Conservation (phyloP, 129 eudicot species). For the Artemisia tridentata region DNA sequence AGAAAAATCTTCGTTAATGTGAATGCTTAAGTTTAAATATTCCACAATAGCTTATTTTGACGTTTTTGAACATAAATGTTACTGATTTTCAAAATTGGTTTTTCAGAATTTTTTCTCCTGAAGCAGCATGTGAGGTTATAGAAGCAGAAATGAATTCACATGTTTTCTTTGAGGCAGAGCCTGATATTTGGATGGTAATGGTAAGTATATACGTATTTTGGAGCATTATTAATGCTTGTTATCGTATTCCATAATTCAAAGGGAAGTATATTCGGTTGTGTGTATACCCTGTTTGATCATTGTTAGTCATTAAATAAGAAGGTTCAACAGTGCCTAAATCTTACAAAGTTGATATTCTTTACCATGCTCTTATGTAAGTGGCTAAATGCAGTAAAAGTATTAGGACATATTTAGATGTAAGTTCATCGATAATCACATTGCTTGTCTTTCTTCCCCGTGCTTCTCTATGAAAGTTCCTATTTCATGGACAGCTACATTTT, state of each 20-base stretch:
- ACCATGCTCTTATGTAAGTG: neutral
- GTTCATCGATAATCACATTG: neutral
- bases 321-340: conserved; percentile 8
- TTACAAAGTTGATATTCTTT: neutral
- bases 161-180: conserved; percentile 91
- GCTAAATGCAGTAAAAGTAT: neutral
- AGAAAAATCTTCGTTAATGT: too few species aligned
- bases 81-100: conserved; percentile 14
- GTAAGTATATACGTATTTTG: conserved; percentile 33
- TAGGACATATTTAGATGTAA: neutral
- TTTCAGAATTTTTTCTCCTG: conserved; percentile 92
- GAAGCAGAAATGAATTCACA: conserved; percentile 97
- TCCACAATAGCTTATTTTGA: too few species aligned
- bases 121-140: conserved; percentile 97
- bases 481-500: conserved; percentile 1
- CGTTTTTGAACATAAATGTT: neutral
- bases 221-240: conserved; percentile 6
- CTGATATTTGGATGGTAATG: conserved; percentile 99
- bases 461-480: too few species aligned
- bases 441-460: too few species aligned
- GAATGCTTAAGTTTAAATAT: too few species aligned
- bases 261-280: neutral
- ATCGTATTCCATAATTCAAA: neutral
- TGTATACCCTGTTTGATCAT: conserved; percentile 17
- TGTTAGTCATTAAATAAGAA: conserved; percentile 7